Percentiles rank a stretch among this genome's conserved stretches.
Evolutionary conservation across 805 yeast genomes (phyloP).

Genomic region (Clavispora asparagi): DNA sequence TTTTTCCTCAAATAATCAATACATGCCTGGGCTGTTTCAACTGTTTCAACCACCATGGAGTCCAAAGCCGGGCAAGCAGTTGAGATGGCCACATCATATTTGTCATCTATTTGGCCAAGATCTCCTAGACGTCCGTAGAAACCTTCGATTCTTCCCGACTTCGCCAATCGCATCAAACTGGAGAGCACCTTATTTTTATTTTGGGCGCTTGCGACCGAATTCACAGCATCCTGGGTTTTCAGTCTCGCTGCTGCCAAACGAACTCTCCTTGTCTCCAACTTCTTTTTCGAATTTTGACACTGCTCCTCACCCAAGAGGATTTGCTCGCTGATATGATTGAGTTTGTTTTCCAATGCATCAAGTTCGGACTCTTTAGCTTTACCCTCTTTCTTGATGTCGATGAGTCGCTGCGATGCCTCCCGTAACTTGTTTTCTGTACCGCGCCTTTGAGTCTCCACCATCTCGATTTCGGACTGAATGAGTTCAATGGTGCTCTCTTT

Average conservation of each 20-base stretch:
- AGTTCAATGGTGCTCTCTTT: constrained; percentile 61
- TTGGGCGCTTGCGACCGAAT: constrained; percentile 50
- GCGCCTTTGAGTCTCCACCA: constrained; percentile 44
- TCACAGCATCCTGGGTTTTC: constrained; percentile 60
- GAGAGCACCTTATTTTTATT: constrained; percentile 70
- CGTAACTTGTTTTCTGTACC: constrained; percentile 42
- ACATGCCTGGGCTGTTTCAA: constrained; percentile 54
- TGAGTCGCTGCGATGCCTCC: constrained; percentile 39
- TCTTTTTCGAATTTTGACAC: constrained; percentile 42
- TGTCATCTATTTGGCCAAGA: constrained; percentile 82
- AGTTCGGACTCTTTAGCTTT: constrained; percentile 45
- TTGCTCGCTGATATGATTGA: constrained; percentile 47
- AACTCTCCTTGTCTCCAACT: constrained; percentile 50
- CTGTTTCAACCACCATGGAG: constrained; percentile 85
- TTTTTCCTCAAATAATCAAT: constrained; percentile 79
- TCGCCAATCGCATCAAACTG: constrained; percentile 62
- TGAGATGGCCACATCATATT: constrained; percentile 88
- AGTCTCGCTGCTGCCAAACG: constrained; percentile 53
- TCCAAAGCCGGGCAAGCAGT: constrained; percentile 91
- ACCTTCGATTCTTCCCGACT: constrained; percentile 79
- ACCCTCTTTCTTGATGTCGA: constrained; percentile 43
- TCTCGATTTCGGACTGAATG: constrained; percentile 59
- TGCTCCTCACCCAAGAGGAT: constrained; percentile 55
- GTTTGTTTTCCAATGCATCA: constrained; percentile 42
- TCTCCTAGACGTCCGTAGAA: constrained; percentile 90